A percentile compares a stretch with the other conserved stretches of the same genome.
Conservation (phyloP, 345 rosid genomes). For the Anastatica hierochuntica region DNA sequence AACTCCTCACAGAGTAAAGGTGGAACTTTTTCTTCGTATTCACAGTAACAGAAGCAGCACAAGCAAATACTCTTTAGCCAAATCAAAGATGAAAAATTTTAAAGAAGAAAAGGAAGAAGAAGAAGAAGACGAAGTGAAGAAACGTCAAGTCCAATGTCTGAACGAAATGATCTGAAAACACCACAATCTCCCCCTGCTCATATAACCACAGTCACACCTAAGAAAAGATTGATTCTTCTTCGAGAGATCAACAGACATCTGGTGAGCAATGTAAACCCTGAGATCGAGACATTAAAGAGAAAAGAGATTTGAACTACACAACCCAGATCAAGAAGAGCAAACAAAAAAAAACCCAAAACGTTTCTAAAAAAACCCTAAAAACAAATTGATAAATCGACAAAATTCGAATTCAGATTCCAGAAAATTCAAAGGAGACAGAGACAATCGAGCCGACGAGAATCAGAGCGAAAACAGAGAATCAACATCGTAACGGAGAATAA, state of each 20-base stretch:
- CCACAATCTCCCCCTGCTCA: conserved; percentile 71
- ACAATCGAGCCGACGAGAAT: too few relatives aligned
- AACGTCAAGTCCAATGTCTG: conserved; percentile 65
- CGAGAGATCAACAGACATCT: conserved; percentile 36
- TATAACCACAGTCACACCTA: conserved; percentile 48
- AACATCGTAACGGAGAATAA: too few relatives aligned
- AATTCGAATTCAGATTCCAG: too few relatives aligned
- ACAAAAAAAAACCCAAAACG: too few relatives aligned
- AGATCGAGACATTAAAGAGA: conserved; percentile 17
- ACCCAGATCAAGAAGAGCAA: too few relatives aligned
- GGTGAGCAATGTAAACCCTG: conserved; percentile 26
- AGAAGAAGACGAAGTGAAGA: background rate
- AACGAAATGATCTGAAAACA: conserved; percentile 36
- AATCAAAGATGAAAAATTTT: background rate
- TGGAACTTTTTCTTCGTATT: background rate
- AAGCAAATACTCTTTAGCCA: background rate
- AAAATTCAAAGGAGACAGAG: too few relatives aligned
- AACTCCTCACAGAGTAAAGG: conserved; percentile 13
- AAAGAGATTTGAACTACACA: too few relatives aligned
- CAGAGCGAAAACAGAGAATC: too few relatives aligned
- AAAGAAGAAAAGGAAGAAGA: conserved; percentile 2
- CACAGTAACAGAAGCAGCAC: conserved; percentile 5
- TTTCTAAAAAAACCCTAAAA: too few relatives aligned
- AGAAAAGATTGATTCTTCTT: conserved; percentile 32
- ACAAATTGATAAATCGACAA: too few relatives aligned